Evolutionary conservation across 371 early-diverging fungal genomes (phyloP), one percentile per base, ranked within the genome.

Genomic region (Mortierella sp.): DNA sequence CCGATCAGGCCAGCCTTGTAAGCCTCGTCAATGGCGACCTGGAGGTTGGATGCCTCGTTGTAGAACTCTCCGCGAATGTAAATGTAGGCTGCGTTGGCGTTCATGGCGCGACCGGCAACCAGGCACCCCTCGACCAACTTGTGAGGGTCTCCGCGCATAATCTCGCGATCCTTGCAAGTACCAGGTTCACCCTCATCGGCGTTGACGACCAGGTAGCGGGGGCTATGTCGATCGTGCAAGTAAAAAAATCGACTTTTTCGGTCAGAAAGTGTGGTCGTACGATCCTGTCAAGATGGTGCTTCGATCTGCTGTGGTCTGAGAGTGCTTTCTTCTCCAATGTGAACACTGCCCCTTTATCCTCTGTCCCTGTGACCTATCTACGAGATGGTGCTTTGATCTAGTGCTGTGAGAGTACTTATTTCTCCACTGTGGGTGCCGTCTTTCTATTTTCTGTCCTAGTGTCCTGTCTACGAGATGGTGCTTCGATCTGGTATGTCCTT

Each of bases 121-220:
- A 99, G 89, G 85, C 98, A 98, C 72, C 99, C 99, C 88, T 99
- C 99, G 69, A 99, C 88, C 66, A 98, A 92, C 90, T 98, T 99
- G 91, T 99, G 99, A 64, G 99, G 99, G 77, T 99, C 99, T 82
- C 96, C 94, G 78, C 99, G 95, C 91, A 99, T 91, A 80, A 99
- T 99, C 86, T 99, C 99, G 80, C 99, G 95, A 90, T 99, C 99
- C 89, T 98, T 98, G 93, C 99, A 99, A 67, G 99, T 99, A 71
- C 98, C 98, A 16, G 99, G 99, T 88, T 98, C 98, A 81, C 99
- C 99, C 87, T 99, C 99, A 86, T 99, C 98, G 73, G 98, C 98
- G 85, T 99, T 99, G 81, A 99, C 92, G 52, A 98, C 98, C 85
- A 99, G 91, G 86, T 98, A 99, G 47, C 97, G 93, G 52, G 98